These are phyloP conservation scores for Neurospora sp. DNA, from an alignment of 2,329 filamentous ascomycete species.

Conservation along the genomic window DNA sequence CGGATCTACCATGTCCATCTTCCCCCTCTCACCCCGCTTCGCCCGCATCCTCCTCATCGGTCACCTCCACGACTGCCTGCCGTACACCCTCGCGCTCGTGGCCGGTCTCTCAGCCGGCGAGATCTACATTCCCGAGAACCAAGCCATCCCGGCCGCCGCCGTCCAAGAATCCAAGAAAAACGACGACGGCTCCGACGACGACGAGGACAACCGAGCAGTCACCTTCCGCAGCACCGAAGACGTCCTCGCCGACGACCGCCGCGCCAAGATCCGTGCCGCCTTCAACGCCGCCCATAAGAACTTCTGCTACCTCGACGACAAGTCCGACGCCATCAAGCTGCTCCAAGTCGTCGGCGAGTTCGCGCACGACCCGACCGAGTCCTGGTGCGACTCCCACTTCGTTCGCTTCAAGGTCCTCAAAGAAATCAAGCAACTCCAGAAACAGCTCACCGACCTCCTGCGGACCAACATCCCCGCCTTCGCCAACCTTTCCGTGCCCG, in stretches of 20 bases:
- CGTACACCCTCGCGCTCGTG: slow-evolving; percentile 80
- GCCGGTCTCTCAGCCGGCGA: slow-evolving; percentile 82
- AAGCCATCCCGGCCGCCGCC: slow-evolving; percentile 52
- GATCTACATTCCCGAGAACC: slow-evolving; percentile 73
- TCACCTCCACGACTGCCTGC: slow-evolving; percentile 69
- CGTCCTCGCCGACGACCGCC: slow-evolving; percentile 59
- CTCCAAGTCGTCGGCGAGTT: slow-evolving; percentile 84
- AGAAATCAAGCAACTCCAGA: slow-evolving; percentile 74
- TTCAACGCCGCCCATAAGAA: slow-evolving; percentile 66
- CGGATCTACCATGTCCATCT: slow-evolving; percentile 74
- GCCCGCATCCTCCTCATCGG: slow-evolving; percentile 87
- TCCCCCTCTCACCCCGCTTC: slow-evolving; percentile 83
- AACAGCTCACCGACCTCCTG: slow-evolving; percentile 74
- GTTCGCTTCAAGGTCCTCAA: slow-evolving; percentile 78
- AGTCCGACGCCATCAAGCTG: slow-evolving; percentile 80
- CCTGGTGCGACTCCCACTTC: slow-evolving; percentile 76
- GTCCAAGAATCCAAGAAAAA: slow-evolving; percentile 27
- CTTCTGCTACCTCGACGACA: slow-evolving; percentile 72
- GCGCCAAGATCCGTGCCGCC: slow-evolving; percentile 49
- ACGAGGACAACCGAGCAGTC: slow-evolving; percentile 24
- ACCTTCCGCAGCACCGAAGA: slow-evolving; percentile 52
- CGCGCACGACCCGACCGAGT: slow-evolving; percentile 59
- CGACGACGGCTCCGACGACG: slow-evolving; percentile 2
- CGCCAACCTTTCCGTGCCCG: slow-evolving; percentile 44
- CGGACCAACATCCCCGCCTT: slow-evolving; percentile 61